Evolutionary conservation across 2,329 filamentous ascomycete species (phyloP), one percentile per base, ranked within the genome.

Genomic region (Septoria linicola): DNA sequence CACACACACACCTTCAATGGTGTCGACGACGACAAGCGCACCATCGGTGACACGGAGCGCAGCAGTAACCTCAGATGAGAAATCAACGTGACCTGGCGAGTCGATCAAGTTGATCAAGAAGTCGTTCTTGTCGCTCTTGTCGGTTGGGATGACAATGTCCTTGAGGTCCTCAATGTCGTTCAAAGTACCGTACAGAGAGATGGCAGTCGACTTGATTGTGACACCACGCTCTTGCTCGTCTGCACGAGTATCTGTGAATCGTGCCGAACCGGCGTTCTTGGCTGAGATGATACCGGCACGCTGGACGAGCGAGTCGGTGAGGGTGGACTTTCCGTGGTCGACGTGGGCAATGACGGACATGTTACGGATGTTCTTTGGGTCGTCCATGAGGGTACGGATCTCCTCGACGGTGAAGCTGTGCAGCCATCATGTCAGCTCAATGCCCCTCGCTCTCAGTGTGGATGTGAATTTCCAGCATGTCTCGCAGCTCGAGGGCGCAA

Each of bases 81-180:
- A 99, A 80, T 99, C 93, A 80, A 99, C 93, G 92, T 99, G 93
- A 84, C 93, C 93, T 60, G 93, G 93, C 55, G 93, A 99, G 79
- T 99, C 93, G 76, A 99, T 99, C 78, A 99, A 83, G 87, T 99
- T 99, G 86, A 99, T 95, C 82, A 99, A 82, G 87, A 99, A 99
- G 75, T 96, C 89, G 75, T 86, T 87, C 76, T 93, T 93, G 60
- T 90, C 82, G 75, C 86, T 87, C 76, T 93, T 93, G 60, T 90
- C 82, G 65, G 89, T 88, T 79, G 89, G 87, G 77, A 90, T 84
- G 64, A 87, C 86, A 66, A 97, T 90, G 72, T 99, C 93, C 84
- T 96, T 95, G 64, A 96, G 72, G 72, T 97, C 93, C 54, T 96
- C 92, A 41, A 81, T 78, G 65, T 88, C 84, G 57, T 81, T 76